Conservation (phyloP, 257 asterid genomes). For the Avicennia marina region DNA sequence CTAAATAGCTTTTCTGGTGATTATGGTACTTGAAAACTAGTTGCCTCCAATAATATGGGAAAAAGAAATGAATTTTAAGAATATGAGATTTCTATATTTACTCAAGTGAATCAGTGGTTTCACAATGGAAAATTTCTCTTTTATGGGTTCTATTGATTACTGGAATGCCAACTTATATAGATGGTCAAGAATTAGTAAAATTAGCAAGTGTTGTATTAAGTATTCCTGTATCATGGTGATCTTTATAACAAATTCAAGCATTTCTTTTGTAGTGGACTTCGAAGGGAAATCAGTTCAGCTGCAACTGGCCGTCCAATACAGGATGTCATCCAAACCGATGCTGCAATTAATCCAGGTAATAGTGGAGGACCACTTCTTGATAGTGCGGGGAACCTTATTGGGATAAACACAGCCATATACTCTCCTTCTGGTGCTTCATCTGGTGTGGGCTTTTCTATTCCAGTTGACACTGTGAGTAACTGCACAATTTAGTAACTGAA, state of each 20-base stretch:
- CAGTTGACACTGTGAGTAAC: constrained; percentile 87
- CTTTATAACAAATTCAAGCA: no score
- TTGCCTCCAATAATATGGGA: no score
- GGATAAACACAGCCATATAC: constrained; percentile 97
- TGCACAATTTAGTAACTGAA: constrained; percentile 5
- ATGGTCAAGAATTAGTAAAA: neutral
- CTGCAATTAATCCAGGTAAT: constrained; percentile 98
- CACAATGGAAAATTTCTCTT: neutral
- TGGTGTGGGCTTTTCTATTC: constrained; percentile 99
- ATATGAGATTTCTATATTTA: no score
- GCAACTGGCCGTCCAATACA: constrained; percentile 98
- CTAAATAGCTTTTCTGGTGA: no score
- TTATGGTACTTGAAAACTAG: constrained; percentile 11
- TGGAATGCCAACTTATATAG: constrained; percentile 8
- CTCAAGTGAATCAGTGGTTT: neutral
- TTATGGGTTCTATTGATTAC: neutral
- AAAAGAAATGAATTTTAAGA: no score
- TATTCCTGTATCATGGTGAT: no score
- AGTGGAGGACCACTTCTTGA: constrained; percentile 99
- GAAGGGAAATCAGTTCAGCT: no score
- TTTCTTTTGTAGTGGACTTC: constrained; percentile 83
- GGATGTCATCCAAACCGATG: constrained; percentile 98
- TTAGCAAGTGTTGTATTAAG: no score
- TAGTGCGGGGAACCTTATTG: constrained; percentile 93
- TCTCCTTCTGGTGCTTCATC: constrained; percentile 99